Conservation (phyloP, 441 rosid species). For the Brassica balearica region DNA sequence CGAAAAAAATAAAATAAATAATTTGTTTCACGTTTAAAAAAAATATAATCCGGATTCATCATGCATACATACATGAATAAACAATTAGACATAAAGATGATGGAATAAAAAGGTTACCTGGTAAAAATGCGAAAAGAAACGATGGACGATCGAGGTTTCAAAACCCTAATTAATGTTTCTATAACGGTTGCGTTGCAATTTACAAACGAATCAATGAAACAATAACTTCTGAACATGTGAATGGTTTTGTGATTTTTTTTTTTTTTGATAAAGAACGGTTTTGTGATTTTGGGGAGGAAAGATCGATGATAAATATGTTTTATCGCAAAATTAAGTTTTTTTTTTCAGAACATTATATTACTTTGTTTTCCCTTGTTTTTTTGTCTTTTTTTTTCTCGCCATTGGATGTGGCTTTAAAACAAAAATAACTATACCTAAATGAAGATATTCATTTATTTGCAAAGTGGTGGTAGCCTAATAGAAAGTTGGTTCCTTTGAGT, state of each 20-base stretch:
- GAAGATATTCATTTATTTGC: neutral
- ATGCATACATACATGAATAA: neutral
- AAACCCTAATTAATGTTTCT: constrained; percentile 22
- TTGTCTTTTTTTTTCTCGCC: neutral
- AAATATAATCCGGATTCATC: too few species aligned
- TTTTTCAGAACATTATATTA: constrained; percentile 11
- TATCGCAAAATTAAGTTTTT: neutral
- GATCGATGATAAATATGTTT: neutral
- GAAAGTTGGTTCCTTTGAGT: too few species aligned
- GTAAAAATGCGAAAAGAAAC: constrained; percentile 23
- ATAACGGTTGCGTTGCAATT: constrained; percentile 5
- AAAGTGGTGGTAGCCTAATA: too few species aligned
- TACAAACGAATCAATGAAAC: constrained; percentile 13
- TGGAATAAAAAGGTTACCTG: constrained; percentile 32
- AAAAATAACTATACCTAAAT: neutral
- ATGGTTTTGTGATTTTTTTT: too few species aligned
- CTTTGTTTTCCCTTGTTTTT: neutral
- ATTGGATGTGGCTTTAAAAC: neutral
- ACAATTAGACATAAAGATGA: neutral
- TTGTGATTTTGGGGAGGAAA: too few species aligned
- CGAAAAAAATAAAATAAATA: neutral
- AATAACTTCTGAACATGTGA: constrained; percentile 16
- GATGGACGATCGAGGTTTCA: constrained; percentile 5
- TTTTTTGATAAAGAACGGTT: too few species aligned
- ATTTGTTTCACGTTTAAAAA: too few species aligned